Evolutionary conservation across 371 early-diverging fungal genomes (phyloP), one percentile per base, ranked within the genome.

Genomic region (Basidiobolus meristosporus): DNA sequence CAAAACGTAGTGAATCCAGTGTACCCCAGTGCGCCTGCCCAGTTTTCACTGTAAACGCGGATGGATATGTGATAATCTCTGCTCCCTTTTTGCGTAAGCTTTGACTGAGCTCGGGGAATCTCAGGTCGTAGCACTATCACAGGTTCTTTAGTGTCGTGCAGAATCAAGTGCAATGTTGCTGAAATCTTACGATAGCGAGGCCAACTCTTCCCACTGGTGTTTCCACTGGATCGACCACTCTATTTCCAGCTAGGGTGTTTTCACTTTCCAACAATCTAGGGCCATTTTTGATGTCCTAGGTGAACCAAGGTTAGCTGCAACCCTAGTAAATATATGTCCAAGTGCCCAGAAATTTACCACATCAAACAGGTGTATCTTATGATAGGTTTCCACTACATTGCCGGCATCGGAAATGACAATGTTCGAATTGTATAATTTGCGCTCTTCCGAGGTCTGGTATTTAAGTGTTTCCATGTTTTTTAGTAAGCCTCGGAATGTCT

Each of bases 21-120:
- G 3, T 65, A 74, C 72, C 73, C 89, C 89, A 88, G 52, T 88
- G 89, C 15, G 86, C 81, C 40, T 61, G 57, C 1, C 90, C 90
- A 1, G 90, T 89, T 36, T 65, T 62, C 38, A 77, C 44, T 0
- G 90, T 86, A 48, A 89, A 89, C 0, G 84, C 90, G n/a, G 82
- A 77, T 14, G 90, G 87, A 47, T 65, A 89, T 10, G 82, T 68
- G 17, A 89, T 47, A 12, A 82, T 56, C 34, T 86, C 68, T 3
- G 83, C 80, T 0, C 82, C 82, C 14, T 55, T 54, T 21, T 44
- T 47, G 7, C 80, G 57, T 32, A 82, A 63, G 1, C 48, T 47
- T 33, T 67, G 50, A 0, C 81, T 62, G 39, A 75, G 30, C 41
- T 85, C 82, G 0, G 87, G 69, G 51, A 86, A 89, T 16, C 90